Base-by-base conservation (phyloP, 2,329 filamentous ascomycete species). In the Fusarium guadeloupense region DNA sequence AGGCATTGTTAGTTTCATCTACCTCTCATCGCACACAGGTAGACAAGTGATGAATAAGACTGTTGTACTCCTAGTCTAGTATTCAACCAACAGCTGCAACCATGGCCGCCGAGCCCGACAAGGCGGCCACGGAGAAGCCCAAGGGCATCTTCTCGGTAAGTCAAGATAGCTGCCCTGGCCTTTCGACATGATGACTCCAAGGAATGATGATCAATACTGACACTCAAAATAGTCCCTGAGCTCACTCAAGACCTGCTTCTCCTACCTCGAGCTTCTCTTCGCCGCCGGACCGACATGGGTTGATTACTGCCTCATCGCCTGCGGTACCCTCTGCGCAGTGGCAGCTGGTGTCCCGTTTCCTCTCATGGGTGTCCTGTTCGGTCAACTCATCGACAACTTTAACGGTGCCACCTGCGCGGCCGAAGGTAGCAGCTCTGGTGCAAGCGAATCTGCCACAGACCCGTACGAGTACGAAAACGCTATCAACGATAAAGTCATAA, bases 331-430 rank as follows among this genome's bases (percentile, higher is more conserved):
- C 45, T 78, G 77, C 58, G 80, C 85, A 35, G 81, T 84, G 38
- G 84, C 79, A 28, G 81, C 85, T 19, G 86, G 86, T 28, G 79
- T 86, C 4, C 86, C 86, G 0, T 86, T 88, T 52, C 86, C 86
- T 5, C 75, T 89, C 16, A 82, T 89, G 68, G 86, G 83, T 34
- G 83, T 89, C 47, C 75, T 89, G 44, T 89, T 89, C 66, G 85
- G 86, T 43, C 77, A 87, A 71, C 81, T 89, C 9, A 77, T 89
- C 55, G 84, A 89, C 68, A 78, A 84, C 61, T 78, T 89, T 68
- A 87, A 87, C 69, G 72, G 75, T 13, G 81, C 82, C 13, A 81
- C 83, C 14, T 87, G 85, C 67, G 76, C 71, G 23, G 69, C 75
- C 12, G 46, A 62, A 6, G 48, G 43, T 14, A 42, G 59, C 9